These are phyloP conservation scores for Rhizoctonia solani DNA, from an alignment of 1,284 basidiomycete species.

Conservation along the genomic window DNA sequence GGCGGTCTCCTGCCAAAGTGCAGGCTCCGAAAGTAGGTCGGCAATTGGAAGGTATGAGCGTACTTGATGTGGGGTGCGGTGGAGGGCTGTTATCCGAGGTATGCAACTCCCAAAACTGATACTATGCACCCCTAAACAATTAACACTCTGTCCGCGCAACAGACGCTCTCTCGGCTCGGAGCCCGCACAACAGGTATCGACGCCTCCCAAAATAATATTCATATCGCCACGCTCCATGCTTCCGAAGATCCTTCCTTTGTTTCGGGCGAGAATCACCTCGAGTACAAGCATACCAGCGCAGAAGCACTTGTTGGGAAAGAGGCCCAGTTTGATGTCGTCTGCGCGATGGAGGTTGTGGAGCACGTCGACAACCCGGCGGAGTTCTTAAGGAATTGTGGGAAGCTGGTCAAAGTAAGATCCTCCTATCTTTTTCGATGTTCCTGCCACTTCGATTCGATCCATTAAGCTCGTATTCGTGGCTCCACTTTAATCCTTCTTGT, in stretches of 20 bases:
- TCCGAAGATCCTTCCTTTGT: constrained; percentile 65
- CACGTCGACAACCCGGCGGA: constrained; percentile 91
- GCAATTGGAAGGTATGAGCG: constrained; percentile 66
- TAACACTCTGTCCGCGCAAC: too few species aligned
- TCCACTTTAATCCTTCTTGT: not conserved
- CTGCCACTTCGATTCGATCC: not conserved
- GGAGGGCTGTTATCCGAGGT: constrained; percentile 95
- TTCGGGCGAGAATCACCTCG: constrained; percentile 45
- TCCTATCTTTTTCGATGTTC: not conserved
- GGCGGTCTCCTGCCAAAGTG: constrained; percentile 41
- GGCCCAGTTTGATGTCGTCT: constrained; percentile 86
- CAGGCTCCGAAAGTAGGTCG: constrained; percentile 43
- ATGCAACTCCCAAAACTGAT: constrained; percentile 11
- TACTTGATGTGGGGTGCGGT: constrained; percentile 90
- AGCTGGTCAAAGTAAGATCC: constrained; percentile 76
- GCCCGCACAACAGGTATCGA: constrained; percentile 91
- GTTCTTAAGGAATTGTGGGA: constrained; percentile 81
- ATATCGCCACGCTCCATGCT: constrained; percentile 84
- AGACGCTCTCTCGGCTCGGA: constrained; percentile 88
- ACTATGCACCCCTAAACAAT: constrained; percentile 34
- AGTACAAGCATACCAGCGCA: constrained; percentile 79
- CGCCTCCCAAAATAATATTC: constrained; percentile 85
- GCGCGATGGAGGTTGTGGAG: constrained; percentile 97
- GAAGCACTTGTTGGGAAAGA: constrained; percentile 67
- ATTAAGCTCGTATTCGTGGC: too few species aligned